These are phyloP conservation scores for Penicillium paradoxum DNA, from an alignment of 495 filamentous ascomycete genomes.

Conservation along the genomic window DNA sequence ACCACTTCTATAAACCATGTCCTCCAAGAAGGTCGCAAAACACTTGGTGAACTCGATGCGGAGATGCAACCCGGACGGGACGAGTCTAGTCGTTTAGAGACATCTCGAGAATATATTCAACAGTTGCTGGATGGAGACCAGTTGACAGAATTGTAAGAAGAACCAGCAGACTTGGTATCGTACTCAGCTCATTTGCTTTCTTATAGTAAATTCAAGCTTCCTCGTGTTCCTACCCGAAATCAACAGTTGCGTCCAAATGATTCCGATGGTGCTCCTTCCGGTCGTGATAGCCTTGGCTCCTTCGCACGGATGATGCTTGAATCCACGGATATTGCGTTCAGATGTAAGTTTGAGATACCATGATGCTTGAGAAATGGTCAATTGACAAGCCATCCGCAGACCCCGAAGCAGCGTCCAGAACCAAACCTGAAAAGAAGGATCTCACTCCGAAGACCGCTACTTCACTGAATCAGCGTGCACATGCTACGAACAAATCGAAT, in stretches of 20 bases:
- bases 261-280: conserved; percentile 18
- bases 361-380: not conserved
- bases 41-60: conserved; percentile 35
- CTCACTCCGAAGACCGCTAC: conserved; percentile 15
- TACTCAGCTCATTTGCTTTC: conserved; percentile 4
- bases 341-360: conserved; percentile 39
- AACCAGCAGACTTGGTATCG: not conserved
- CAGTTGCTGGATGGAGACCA: conserved; percentile 62
- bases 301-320: conserved; percentile 58
- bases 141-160: conserved; percentile 66
- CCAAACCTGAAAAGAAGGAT: conserved; percentile 19
- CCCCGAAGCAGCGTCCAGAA: conserved; percentile 29
- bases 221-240: conserved; percentile 22
- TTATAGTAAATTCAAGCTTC: conserved; percentile 67
- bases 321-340: conserved; percentile 48
- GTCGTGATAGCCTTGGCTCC: conserved; percentile 39
- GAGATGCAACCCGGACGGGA: conserved; percentile 36
- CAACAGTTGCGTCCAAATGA: conserved; percentile 16
- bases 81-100: conserved; percentile 39
- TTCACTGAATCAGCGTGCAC: conserved; percentile 20
- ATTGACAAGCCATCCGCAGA: conserved; percentile 27
- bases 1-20: conserved; percentile 44
- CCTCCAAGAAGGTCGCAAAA: conserved; percentile 41
- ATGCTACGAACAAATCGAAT: conserved; percentile 16
- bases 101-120: conserved; percentile 60